These are phyloP conservation scores for Tulasnella calospora DNA, from an alignment of 768 basidiomycete genomes.

Conservation along the genomic window DNA sequence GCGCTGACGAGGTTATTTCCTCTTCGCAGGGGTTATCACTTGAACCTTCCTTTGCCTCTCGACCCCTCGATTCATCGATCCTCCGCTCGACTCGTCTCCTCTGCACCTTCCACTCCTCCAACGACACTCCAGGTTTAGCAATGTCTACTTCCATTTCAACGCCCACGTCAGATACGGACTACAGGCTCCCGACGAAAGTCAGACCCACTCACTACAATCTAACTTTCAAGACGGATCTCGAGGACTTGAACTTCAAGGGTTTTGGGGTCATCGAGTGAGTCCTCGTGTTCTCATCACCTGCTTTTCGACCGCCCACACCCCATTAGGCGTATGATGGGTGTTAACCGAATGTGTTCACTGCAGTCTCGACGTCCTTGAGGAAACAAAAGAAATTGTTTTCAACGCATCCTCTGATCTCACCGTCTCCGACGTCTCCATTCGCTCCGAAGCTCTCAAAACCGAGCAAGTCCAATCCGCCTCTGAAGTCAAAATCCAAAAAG, in stretches of 20 bases:
- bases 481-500: conserved; percentile 50
- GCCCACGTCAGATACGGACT: background rate
- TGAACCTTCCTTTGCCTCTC: background rate
- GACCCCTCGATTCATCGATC: background rate
- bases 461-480: conserved; percentile 43
- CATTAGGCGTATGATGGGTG: no score
- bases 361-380: conserved; percentile 59
- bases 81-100: background rate
- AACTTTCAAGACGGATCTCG: conserved; percentile 51
- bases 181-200: conserved; percentile 29
- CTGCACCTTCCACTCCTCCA: background rate
- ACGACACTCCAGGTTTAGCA: conserved; percentile 1
- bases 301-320: no score
- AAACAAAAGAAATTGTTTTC: conserved; percentile 59
- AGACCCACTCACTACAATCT: conserved; percentile 38
- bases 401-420: conserved; percentile 57
- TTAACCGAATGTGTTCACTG: background rate
- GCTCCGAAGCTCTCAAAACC: conserved; percentile 49
- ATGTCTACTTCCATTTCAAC: background rate
- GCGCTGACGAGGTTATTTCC: background rate
- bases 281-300: background rate
- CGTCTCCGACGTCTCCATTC: conserved; percentile 44
- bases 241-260: conserved; percentile 67
- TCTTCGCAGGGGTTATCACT: background rate
- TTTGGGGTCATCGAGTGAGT: conserved; percentile 64